phyloP scores from a whole-genome alignment of 2,329 filamentous ascomycete genomes.

The Pseudocercospora fijiensis region DNA sequence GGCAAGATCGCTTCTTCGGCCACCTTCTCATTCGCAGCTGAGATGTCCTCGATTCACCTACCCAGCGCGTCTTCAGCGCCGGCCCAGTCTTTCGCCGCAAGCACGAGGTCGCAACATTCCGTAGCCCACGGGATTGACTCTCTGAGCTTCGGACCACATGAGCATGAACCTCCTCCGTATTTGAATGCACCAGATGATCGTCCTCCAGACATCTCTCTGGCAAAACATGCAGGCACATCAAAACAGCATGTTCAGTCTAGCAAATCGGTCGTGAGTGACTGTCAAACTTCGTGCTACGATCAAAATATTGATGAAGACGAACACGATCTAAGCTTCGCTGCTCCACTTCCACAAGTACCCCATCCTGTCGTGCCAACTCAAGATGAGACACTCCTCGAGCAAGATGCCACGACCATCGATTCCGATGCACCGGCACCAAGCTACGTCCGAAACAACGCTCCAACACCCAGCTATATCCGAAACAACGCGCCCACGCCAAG shows the following conservation, averaged over 20 bases:
- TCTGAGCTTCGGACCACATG: neutral
- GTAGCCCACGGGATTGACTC: neutral
- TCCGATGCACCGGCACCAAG: conserved; percentile 7
- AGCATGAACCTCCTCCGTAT: neutral
- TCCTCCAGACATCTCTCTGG: neutral
- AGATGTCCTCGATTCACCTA: neutral
- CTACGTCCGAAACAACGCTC: conserved; percentile 2
- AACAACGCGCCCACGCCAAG: conserved; percentile 6
- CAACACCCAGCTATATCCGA: conserved; percentile 2
- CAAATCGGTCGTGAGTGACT: neutral
- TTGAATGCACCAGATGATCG: neutral
- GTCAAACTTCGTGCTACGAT: neutral
- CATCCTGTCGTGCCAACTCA: neutral
- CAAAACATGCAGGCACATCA: neutral
- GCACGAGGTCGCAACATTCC: neutral
- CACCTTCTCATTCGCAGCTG: conserved; percentile 6
- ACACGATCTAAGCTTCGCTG: conserved; percentile 4
- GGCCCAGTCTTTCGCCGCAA: neutral
- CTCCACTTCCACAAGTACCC: neutral
- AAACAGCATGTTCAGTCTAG: neutral
- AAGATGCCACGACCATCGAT: neutral
- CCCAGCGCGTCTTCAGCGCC: conserved; percentile 5
- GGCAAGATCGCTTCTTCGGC: conserved; percentile 18
- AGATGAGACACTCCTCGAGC: neutral
- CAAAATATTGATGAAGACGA: neutral